Conservation (phyloP, 2,329 filamentous ascomycete genomes). For the Fusarium concolor region DNA sequence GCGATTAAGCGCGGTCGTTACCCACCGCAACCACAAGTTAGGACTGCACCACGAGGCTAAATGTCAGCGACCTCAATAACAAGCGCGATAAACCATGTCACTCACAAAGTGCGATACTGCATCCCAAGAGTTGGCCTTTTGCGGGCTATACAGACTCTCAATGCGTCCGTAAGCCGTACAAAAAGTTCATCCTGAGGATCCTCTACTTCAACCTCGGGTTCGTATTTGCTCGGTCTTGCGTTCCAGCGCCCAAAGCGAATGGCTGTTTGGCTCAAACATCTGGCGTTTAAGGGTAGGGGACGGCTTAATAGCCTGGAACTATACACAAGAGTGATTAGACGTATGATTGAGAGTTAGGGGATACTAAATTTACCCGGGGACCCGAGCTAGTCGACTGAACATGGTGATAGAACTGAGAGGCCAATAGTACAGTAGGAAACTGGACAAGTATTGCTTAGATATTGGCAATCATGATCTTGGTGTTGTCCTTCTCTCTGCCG, state of each 20-base stretch:
- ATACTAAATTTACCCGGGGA: slow-evolving; percentile 27
- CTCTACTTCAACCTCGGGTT: background rate
- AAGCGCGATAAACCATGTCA: slow-evolving; percentile 12
- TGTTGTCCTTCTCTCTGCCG: background rate
- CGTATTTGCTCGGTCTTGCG: background rate
- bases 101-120: slow-evolving; percentile 38
- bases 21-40: slow-evolving; percentile 48
- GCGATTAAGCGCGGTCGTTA: slow-evolving; percentile 10
- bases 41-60: slow-evolving; percentile 34
- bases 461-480: background rate
- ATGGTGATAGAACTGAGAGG: slow-evolving; percentile 18
- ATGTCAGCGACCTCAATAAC: slow-evolving; percentile 17
- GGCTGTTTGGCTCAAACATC: background rate
- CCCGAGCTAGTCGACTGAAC: slow-evolving; percentile 37
- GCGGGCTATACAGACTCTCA: slow-evolving; percentile 28
- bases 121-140: background rate
- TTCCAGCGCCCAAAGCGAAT: background rate
- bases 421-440: background rate
- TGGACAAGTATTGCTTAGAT: background rate
- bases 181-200: background rate
- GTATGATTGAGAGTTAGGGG: background rate
- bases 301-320: slow-evolving; percentile 34
- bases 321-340: slow-evolving; percentile 21
- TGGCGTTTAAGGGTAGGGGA: slow-evolving; percentile 8
- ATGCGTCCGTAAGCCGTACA: slow-evolving; percentile 24